Percentiles rank a stretch among this genome's conserved stretches.
Evolutionary conservation across 2,329 filamentous ascomycete species (phyloP).

Genomic region (Pestalotiopsis sp.): DNA sequence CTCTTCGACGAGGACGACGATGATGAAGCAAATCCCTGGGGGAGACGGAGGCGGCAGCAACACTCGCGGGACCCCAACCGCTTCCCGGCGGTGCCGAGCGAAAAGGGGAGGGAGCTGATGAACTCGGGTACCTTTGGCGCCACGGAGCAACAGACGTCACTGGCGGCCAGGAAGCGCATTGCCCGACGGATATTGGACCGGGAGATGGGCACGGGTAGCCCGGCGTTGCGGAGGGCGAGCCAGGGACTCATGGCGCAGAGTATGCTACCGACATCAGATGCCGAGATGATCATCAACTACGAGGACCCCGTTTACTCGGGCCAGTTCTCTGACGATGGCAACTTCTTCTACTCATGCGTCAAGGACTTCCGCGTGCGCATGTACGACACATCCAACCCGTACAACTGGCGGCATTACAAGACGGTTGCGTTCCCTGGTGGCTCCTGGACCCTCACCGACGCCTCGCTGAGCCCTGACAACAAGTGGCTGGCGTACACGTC

Average conservation of each 20-base stretch:
- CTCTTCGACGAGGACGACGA: slow-evolving; percentile 37
- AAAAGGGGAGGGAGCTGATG: slow-evolving; percentile 79
- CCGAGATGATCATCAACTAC: slow-evolving; percentile 88
- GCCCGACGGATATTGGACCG: slow-evolving; percentile 76
- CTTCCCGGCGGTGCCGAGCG: slow-evolving; percentile 85
- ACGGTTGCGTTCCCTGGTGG: slow-evolving; percentile 83
- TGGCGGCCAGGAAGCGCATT: slow-evolving; percentile 61
- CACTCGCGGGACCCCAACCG: slow-evolving; percentile 52
- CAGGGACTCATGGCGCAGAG: slow-evolving; percentile 69
- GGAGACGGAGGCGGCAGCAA: slow-evolving; percentile 49
- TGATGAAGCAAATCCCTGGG: slow-evolving; percentile 38
- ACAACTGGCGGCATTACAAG: slow-evolving; percentile 95
- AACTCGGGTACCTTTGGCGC: slow-evolving; percentile 78
- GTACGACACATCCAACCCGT: slow-evolving; percentile 97
- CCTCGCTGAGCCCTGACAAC: slow-evolving; percentile 88
- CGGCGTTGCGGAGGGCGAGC: slow-evolving; percentile 62
- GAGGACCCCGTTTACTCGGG: slow-evolving; percentile 88
- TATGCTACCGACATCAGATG: slow-evolving; percentile 75
- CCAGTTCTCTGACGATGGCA: slow-evolving; percentile 95
- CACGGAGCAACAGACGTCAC: slow-evolving; percentile 53
- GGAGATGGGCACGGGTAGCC: slow-evolving; percentile 74
- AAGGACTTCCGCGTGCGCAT: slow-evolving; percentile 95
- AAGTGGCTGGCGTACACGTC: slow-evolving; percentile 90
- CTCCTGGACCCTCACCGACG: slow-evolving; percentile 96
- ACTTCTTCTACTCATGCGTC: slow-evolving; percentile 92